These are phyloP conservation scores for Aspergillus sp. DNA, from an alignment of 2,329 filamentous ascomycete species.

Conservation along the genomic window DNA sequence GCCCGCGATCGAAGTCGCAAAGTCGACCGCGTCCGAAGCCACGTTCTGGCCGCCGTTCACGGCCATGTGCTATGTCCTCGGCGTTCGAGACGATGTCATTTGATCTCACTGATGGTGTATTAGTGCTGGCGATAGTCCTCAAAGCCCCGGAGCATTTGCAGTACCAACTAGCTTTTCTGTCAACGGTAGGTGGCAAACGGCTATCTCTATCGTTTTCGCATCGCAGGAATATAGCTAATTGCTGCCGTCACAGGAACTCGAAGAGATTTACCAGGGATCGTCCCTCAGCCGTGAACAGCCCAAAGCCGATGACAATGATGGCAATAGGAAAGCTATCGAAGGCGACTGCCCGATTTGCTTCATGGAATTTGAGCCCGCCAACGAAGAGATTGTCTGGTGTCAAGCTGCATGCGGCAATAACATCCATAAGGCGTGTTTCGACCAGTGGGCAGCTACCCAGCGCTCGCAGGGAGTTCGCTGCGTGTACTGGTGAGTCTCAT, in stretches of 20 bases:
- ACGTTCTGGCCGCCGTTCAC: too few species aligned
- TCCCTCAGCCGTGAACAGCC: conserved; percentile 39
- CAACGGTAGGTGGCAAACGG: conserved; percentile 27
- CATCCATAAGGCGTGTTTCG: conserved; percentile 49
- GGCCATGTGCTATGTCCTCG: not conserved
- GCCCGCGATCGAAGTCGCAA: too few species aligned
- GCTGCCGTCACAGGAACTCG: conserved; percentile 39
- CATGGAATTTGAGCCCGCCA: conserved; percentile 42
- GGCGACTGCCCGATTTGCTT: conserved; percentile 57
- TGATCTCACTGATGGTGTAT: conserved; percentile 12
- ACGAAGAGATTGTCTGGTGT: conserved; percentile 48
- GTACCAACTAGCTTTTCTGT: conserved; percentile 53
- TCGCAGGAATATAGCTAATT: conserved; percentile 1
- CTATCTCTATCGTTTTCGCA: too few species aligned
- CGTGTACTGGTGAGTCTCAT: conserved; percentile 34
- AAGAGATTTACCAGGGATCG: conserved; percentile 46
- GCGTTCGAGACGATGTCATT: conserved; percentile 1
- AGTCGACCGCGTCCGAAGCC: too few species aligned
- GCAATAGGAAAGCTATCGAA: conserved; percentile 49
- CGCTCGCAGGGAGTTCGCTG: conserved; percentile 28
- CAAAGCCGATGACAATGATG: conserved; percentile 27
- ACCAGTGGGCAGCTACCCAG: conserved; percentile 40
- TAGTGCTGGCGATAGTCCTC: conserved; percentile 48
- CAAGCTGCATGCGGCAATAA: conserved; percentile 54
- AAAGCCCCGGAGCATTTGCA: conserved; percentile 47